Evolutionary conservation across 73 alveolate genomes (phyloP).

Genomic region (Paramecium octaurelia): DNA sequence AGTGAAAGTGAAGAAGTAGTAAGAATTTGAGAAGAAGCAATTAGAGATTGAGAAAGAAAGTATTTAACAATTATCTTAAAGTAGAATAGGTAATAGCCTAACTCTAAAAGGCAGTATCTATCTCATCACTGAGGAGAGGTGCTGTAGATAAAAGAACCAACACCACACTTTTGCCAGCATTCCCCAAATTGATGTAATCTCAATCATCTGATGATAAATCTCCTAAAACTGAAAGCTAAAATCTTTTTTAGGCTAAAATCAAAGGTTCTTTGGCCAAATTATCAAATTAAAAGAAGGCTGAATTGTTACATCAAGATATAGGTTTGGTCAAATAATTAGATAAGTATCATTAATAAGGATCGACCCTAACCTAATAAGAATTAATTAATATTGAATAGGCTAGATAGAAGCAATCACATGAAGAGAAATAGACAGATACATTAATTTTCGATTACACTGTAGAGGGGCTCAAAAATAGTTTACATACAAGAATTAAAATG

Average conservation of each 20-base stretch:
- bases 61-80: not conserved
- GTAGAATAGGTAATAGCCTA: not conserved
- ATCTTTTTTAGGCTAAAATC: not conserved
- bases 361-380: not conserved
- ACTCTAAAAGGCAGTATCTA: not conserved
- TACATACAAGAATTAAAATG: conserved; percentile 32
- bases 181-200: not conserved
- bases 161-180: not conserved
- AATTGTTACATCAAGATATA: not conserved
- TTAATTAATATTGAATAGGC: conserved; percentile 21
- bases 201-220: conserved; percentile 1
- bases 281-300: not conserved
- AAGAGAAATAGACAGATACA: not conserved
- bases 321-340: not conserved
- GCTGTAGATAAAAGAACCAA: not conserved
- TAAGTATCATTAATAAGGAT: conserved; percentile 26
- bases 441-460: conserved; percentile 46
- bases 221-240: not conserved
- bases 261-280: not conserved
- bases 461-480: conserved; percentile 12
- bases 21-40: not conserved
- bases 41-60: conserved; percentile 14
- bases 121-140: not conserved
- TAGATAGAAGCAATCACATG: not conserved
- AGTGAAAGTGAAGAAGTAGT: not conserved